Conservation (phyloP, 176 grass and related monocot genomes). For the Neostapfia colusana region DNA sequence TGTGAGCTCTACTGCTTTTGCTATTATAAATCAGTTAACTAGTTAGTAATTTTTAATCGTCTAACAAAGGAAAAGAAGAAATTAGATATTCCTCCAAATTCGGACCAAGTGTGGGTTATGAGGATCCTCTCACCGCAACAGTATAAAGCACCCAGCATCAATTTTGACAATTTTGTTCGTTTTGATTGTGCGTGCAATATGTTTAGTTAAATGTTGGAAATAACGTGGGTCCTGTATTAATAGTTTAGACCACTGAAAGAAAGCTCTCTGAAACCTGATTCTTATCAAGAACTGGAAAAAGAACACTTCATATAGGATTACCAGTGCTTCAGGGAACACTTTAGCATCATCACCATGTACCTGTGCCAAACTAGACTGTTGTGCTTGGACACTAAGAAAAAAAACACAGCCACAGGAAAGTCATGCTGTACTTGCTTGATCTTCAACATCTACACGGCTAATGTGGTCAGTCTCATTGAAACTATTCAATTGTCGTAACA, state of each 20-base stretch:
- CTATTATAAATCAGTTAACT: neutral
- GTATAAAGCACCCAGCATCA: neutral
- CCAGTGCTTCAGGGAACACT: neutral
- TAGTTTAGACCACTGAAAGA: neutral
- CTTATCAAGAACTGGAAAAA: neutral
- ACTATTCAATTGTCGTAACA: neutral
- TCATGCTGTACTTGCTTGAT: neutral
- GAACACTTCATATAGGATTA: neutral
- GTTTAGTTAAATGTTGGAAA: neutral
- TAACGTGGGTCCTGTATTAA: neutral
- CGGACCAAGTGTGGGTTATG: neutral
- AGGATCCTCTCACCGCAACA: neutral
- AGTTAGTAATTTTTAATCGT: neutral
- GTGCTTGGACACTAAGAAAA: neutral
- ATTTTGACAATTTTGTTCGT: no score
- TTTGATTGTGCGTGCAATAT: no score
- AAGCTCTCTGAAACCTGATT: neutral
- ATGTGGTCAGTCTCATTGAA: neutral
- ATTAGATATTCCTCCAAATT: conserved; percentile 1
- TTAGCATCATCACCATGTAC: neutral
- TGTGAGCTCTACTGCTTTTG: conserved; percentile 5
- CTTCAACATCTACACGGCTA: neutral
- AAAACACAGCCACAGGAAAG: neutral
- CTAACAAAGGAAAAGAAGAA: neutral
- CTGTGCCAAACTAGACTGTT: neutral